These are phyloP conservation scores for Hanseniaspora gamundiae DNA, from an alignment of 1,139 yeast species.

Conservation along the genomic window DNA sequence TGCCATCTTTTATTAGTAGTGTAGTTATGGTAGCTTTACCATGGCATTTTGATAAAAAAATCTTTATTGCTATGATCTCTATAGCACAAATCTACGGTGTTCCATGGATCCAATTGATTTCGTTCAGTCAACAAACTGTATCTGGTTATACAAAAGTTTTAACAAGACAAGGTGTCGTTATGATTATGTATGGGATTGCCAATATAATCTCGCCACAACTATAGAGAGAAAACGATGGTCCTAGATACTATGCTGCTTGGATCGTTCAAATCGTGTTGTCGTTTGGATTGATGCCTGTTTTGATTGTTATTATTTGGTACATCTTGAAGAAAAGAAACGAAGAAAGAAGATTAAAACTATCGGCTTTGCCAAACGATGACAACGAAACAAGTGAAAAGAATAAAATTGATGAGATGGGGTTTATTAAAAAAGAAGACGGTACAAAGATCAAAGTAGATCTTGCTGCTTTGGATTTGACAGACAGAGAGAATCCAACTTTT, in stretches of 20 bases:
- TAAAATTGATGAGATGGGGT: conserved; percentile 14
- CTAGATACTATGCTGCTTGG: conserved; percentile 39
- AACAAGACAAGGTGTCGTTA: conserved; percentile 28
- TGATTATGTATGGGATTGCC: conserved; percentile 30
- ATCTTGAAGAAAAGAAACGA: conserved; percentile 30
- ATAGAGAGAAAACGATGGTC: conserved; percentile 31
- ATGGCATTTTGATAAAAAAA: conserved; percentile 31
- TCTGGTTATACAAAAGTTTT: conserved; percentile 33
- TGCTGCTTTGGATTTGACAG: conserved; percentile 36
- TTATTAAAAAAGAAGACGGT: conserved; percentile 26
- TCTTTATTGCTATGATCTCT: conserved; percentile 31
- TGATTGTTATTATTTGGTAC: conserved; percentile 29
- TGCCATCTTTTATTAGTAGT: conserved; percentile 34
- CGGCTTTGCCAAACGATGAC: conserved; percentile 9
- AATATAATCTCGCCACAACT: conserved; percentile 37
- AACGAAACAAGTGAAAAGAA: conserved; percentile 8
- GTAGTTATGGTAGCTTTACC: conserved; percentile 34
- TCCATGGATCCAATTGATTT: conserved; percentile 32
- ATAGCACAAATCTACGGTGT: conserved; percentile 32
- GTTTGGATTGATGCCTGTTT: conserved; percentile 30
- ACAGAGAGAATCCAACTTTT: conserved; percentile 34
- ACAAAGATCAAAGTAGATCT: conserved; percentile 26
- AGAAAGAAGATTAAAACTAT: conserved; percentile 17
- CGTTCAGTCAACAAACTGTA: conserved; percentile 28
- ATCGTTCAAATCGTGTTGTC: conserved; percentile 39